Evolutionary conservation across 2,329 filamentous ascomycete species (phyloP), one percentile per base, ranked within the genome.

Genomic region (Dothidotthia symphoricarpi): DNA sequence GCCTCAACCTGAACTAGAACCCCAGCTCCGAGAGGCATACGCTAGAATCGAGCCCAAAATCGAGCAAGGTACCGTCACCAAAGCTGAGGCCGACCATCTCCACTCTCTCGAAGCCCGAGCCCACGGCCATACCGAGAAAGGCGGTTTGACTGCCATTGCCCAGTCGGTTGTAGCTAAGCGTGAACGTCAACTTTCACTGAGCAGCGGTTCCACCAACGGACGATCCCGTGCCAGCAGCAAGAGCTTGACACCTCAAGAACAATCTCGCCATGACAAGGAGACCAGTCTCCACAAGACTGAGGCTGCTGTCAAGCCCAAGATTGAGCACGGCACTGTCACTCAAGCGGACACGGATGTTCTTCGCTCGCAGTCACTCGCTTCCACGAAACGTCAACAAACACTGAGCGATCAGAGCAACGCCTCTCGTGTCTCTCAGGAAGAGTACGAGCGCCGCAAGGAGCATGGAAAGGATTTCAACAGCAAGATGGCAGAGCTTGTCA

Each of bases 81-180:
- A 50, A 41, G 63, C 64, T 32, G 69, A 71, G 36, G 69, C 69
- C 19, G 57, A 66, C 34, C 60, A 61, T 31, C 59, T 71, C 16
- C 67, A 70, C 40, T 68, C 66, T 17, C 66, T 69, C 31, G 68
- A 71, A 45, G 61, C 64, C 36, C 64, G 67, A 24, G 63, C 56
- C 29, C 51, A 63, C 27, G 61, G 59, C 4, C 55, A 61, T 29
- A 62, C 60, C 3, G 59, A 64, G 45, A 63, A 60, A 32, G 61
- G 59, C 2, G 57, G 67, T 16, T 47, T 71, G 28, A 61, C 63
- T 15, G 61, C 68, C 15, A 51, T 60, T 12, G 69, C 69, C 10
- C 64, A 70, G 54, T 63, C 63, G n/a, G 54, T 70, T 7, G 66
- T 55, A 16, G 55, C 68, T 9, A 64, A 50, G 32, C 47, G 53